These are phyloP conservation scores for Trichoderma arundinaceum DNA, from an alignment of 2,329 filamentous ascomycete species.

Conservation along the genomic window DNA sequence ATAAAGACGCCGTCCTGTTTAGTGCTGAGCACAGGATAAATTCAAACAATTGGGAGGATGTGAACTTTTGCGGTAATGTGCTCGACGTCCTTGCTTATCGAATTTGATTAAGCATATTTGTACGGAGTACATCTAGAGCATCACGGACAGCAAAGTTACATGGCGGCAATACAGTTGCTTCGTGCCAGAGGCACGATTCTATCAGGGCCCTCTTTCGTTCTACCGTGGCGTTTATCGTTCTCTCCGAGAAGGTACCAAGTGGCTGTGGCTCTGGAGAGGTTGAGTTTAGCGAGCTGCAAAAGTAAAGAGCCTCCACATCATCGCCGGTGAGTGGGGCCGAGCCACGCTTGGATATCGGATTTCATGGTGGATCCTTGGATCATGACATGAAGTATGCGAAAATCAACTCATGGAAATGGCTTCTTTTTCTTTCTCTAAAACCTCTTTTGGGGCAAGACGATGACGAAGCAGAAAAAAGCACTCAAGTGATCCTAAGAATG, in stretches of 20 bases:
- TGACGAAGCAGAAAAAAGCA: background rate
- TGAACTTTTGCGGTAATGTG: background rate
- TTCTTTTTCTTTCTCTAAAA: background rate
- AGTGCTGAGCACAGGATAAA: background rate
- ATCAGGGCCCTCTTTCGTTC: too few relatives aligned
- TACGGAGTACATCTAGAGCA: background rate
- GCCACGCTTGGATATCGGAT: background rate
- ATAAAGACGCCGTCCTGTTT: background rate
- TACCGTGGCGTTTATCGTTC: background rate
- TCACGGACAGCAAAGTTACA: background rate
- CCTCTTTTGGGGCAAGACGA: background rate
- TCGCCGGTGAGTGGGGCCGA: conserved; percentile 26
- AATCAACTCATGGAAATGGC: background rate
- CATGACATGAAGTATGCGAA: background rate
- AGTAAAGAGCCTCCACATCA: conserved; percentile 8
- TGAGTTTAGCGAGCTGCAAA: conserved; percentile 5
- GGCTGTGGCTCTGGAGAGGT: conserved; percentile 1
- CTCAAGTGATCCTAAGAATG: background rate
- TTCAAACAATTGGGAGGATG: background rate
- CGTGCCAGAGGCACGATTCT: too few relatives aligned
- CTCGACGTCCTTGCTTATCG: too few relatives aligned
- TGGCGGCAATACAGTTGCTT: too few relatives aligned
- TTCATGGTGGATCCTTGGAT: conserved; percentile 14
- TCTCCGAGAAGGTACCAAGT: background rate
- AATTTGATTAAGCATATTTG: too few relatives aligned